phyloP scores from a whole-genome alignment of 2,329 filamentous ascomycete genomes.

The Blastomyces emzantsi region DNA sequence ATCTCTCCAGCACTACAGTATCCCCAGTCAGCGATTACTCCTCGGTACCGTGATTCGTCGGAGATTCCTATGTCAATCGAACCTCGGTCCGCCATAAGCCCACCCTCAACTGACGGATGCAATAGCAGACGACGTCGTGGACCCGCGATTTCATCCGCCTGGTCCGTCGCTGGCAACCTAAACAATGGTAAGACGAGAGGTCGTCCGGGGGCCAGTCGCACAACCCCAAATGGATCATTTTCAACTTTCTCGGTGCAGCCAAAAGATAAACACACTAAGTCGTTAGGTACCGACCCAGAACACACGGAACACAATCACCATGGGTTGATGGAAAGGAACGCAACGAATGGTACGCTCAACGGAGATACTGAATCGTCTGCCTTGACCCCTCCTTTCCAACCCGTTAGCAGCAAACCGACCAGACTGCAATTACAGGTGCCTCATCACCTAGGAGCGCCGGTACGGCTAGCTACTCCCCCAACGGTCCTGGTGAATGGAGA shows the following conservation, averaged over 20 bases:
- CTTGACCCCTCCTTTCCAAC: slow-evolving; percentile 15
- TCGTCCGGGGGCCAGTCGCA: slow-evolving; percentile 65
- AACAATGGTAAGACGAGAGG: slow-evolving; percentile 65
- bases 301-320: background rate
- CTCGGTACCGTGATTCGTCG: slow-evolving; percentile 33
- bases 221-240: slow-evolving; percentile 57
- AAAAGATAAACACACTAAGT: slow-evolving; percentile 14
- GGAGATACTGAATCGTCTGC: background rate
- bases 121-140: slow-evolving; percentile 56
- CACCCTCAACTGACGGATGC: slow-evolving; percentile 42
- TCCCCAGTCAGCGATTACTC: slow-evolving; percentile 69
- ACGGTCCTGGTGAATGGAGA: slow-evolving; percentile 33
- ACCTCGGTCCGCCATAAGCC: slow-evolving; percentile 66
- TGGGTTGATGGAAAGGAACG: background rate
- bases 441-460: slow-evolving; percentile 31
- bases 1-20: slow-evolving; percentile 60
- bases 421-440: slow-evolving; percentile 39
- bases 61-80: slow-evolving; percentile 37
- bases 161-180: slow-evolving; percentile 58
- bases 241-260: slow-evolving; percentile 60
- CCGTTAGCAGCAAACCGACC: slow-evolving; percentile 23
- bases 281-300: background rate
- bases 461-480: slow-evolving; percentile 37
- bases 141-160: slow-evolving; percentile 82
- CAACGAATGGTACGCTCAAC: background rate